Conservation (phyloP, 2,329 filamentous ascomycete genomes). For the Sporothrix dimorphospora region DNA sequence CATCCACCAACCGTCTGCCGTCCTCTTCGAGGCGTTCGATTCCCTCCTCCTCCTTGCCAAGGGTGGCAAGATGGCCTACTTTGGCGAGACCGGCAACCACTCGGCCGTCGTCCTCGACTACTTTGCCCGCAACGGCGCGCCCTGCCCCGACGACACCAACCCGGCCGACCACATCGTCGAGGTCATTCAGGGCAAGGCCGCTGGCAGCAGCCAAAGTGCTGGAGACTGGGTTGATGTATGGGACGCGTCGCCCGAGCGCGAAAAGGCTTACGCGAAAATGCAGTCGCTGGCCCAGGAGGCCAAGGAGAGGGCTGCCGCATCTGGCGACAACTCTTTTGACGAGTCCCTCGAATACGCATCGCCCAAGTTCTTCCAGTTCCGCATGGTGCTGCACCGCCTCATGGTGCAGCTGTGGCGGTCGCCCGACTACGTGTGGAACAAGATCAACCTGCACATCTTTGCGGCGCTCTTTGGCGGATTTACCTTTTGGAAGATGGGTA, state of each 20-base stretch:
- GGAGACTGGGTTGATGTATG: slow-evolving; percentile 46
- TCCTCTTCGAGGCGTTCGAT: slow-evolving; percentile 67
- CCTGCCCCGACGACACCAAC: slow-evolving; percentile 65
- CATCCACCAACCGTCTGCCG: slow-evolving; percentile 70
- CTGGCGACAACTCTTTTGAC: slow-evolving; percentile 31
- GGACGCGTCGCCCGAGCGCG: slow-evolving; percentile 43
- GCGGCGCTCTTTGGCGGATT: slow-evolving; percentile 61
- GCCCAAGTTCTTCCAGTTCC: slow-evolving; percentile 64
- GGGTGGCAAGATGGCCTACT: slow-evolving; percentile 32
- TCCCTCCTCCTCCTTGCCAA: slow-evolving; percentile 29
- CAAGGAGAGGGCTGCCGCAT: background rate
- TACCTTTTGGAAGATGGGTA: slow-evolving; percentile 62
- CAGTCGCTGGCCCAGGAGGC: slow-evolving; percentile 40
- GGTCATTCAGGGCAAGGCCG: slow-evolving; percentile 42
- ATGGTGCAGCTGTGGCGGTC: slow-evolving; percentile 31
- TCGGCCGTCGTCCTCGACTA: slow-evolving; percentile 64
- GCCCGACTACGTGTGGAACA: slow-evolving; percentile 69
- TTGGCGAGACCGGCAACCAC: slow-evolving; percentile 62
- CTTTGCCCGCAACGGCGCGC: slow-evolving; percentile 68
- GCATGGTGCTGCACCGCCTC: slow-evolving; percentile 52
- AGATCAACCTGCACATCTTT: slow-evolving; percentile 63
- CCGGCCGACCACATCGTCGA: slow-evolving; percentile 78
- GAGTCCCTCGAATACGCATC: slow-evolving; percentile 68
- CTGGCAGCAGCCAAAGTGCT: background rate
- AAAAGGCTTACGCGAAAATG: slow-evolving; percentile 67